A percentile compares a stretch with the other conserved stretches of the same genome.
Evolutionary conservation across 2,329 filamentous ascomycete genomes (phyloP).

Genomic region (Venturiaceae sp.): DNA sequence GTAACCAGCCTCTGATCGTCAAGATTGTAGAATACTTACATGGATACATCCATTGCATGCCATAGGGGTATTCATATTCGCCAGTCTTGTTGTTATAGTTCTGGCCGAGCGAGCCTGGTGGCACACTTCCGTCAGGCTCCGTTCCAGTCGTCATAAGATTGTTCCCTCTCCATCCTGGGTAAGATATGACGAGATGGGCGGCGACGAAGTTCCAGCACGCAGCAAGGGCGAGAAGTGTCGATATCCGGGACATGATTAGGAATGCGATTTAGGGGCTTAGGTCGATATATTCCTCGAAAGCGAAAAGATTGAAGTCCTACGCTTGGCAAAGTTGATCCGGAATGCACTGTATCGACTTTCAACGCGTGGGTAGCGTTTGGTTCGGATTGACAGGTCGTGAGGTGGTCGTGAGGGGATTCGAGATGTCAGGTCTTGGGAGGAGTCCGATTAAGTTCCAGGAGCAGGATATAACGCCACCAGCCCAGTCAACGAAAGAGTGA

Average conservation of each 20-base stretch:
- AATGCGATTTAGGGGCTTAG: neutral
- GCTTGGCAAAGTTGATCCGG: neutral
- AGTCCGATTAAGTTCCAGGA: neutral
- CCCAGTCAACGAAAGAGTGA: neutral
- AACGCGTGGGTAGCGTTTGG: neutral
- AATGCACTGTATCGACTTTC: neutral
- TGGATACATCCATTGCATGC: constrained; percentile 93
- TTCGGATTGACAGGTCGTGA: neutral
- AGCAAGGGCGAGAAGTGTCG: neutral
- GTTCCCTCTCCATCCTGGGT: constrained; percentile 80
- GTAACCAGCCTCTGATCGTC: neutral
- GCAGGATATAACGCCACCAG: constrained; percentile 1
- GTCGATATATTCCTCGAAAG: neutral
- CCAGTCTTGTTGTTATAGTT: constrained; percentile 30
- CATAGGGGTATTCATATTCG: constrained; percentile 58
- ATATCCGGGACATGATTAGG: neutral
- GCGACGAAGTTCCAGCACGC: constrained; percentile 24
- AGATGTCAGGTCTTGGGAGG: neutral
- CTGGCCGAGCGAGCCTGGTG: constrained; percentile 33
- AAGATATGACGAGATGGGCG: constrained; percentile 76
- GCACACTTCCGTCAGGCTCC: constrained; percentile 28
- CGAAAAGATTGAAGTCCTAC: neutral
- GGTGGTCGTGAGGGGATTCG: neutral
- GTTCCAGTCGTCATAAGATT: constrained; percentile 70
- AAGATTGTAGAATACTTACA: constrained; percentile 48